A percentile compares a stretch with the other conserved stretches of the same genome.
phyloP scores from a whole-genome alignment of 139 green algal genomes.

The Chlorella sp. region DNA sequence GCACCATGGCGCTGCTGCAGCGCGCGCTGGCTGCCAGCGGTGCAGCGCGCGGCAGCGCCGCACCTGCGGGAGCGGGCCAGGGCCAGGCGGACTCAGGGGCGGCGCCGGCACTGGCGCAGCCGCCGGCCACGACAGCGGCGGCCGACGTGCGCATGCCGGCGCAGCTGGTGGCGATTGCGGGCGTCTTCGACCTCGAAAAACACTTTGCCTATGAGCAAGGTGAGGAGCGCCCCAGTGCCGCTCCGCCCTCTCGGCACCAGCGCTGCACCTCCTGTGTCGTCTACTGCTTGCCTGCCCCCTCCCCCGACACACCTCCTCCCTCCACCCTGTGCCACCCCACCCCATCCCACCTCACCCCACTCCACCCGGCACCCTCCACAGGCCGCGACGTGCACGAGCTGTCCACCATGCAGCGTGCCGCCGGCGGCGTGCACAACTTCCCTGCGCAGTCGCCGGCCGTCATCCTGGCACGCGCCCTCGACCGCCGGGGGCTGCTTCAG shows the following conservation, averaged over 20 bases:
- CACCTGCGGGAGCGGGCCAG: neutral
- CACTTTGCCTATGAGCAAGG: conserved; percentile 84
- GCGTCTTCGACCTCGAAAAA: conserved; percentile 82
- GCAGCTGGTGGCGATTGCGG: conserved; percentile 52
- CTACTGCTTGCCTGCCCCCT: neutral
- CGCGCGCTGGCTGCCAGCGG: conserved; percentile 37
- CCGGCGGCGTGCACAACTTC: conserved; percentile 67
- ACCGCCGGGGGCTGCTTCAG: neutral
- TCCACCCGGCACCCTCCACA: neutral
- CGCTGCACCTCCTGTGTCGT: too few relatives aligned
- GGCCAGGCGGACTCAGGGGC: neutral
- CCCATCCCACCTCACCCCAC: too few relatives aligned
- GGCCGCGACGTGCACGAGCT: conserved; percentile 69
- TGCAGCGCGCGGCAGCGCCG: neutral
- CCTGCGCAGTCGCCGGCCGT: conserved; percentile 63
- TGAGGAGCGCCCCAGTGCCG: too few relatives aligned
- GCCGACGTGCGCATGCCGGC: conserved; percentile 47
- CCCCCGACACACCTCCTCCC: neutral
- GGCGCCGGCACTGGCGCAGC: conserved; percentile 6
- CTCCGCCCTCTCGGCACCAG: too few relatives aligned
- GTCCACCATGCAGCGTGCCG: conserved; percentile 83
- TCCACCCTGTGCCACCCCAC: neutral
- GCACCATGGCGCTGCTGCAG: conserved; percentile 67
- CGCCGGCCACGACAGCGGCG: neutral
- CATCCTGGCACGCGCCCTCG: conserved; percentile 51